Conservation (phyloP, 139 green algal genomes). For the Chlorella sp. region DNA sequence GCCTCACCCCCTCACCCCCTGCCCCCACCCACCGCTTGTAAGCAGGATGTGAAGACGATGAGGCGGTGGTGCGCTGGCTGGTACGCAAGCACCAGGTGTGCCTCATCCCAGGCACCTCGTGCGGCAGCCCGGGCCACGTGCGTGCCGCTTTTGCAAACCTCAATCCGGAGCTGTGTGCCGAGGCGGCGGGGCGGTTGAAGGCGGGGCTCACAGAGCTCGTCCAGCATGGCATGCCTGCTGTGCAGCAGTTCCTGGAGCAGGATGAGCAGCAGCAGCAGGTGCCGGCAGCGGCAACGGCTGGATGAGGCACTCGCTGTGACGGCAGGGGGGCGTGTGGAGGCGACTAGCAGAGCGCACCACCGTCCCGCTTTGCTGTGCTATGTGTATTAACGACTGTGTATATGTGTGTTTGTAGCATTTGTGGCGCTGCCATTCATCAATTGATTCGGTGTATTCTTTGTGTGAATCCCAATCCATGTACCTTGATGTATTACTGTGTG, state of each 20-base stretch:
- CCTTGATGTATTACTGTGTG: no score
- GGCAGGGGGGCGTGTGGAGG: no score
- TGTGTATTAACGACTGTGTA: no score
- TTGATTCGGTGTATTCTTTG: no score
- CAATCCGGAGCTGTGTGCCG: conserved; percentile 59
- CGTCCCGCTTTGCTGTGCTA: no score
- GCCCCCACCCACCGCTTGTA: neutral
- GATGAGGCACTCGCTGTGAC: no score
- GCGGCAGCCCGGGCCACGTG: conserved; percentile 82
- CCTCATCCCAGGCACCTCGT: conserved; percentile 88
- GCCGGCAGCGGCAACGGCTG: no score
- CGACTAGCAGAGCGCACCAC: no score
- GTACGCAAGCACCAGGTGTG: conserved; percentile 86
- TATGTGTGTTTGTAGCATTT: no score
- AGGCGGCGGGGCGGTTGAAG: conserved; percentile 77
- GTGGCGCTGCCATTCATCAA: no score
- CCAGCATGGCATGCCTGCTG: conserved; percentile 9
- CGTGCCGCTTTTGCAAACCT: conserved; percentile 87
- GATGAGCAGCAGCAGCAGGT: no score
- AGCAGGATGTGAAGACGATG: conserved; percentile 68
- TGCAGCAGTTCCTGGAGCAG: neutral
- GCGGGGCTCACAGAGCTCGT: conserved; percentile 79
- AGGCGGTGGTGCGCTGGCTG: conserved; percentile 85
- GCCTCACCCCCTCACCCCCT: neutral
- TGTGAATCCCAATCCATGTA: no score